Evolutionary conservation across 2,329 filamentous ascomycete genomes (phyloP).

Genomic region (Stenocarpella maydis): DNA sequence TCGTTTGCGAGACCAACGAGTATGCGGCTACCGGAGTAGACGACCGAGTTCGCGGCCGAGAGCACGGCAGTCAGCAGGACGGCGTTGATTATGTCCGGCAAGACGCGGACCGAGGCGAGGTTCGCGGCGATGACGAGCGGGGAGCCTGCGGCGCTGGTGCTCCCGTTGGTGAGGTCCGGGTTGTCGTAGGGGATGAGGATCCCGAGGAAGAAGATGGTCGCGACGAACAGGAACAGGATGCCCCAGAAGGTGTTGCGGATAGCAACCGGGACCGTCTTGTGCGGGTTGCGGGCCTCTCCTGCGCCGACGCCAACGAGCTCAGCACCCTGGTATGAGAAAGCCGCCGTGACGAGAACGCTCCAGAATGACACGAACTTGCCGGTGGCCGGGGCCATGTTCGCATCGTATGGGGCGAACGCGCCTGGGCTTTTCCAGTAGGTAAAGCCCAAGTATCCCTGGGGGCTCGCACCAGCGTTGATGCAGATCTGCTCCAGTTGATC

Average conservation of each 20-base stretch:
- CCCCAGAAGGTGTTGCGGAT: slow-evolving; percentile 80
- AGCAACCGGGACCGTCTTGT: slow-evolving; percentile 74
- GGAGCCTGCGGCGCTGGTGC: slow-evolving; percentile 68
- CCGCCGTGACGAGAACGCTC: slow-evolving; percentile 72
- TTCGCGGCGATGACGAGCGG: slow-evolving; percentile 69
- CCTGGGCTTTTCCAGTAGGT: slow-evolving; percentile 74
- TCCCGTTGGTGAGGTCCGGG: slow-evolving; percentile 57
- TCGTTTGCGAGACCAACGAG: slow-evolving; percentile 72
- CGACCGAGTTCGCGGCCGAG: slow-evolving; percentile 79
- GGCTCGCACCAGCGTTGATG: slow-evolving; percentile 74
- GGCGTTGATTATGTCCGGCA: slow-evolving; percentile 78
- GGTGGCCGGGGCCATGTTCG: slow-evolving; percentile 42
- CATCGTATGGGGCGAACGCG: slow-evolving; percentile 60
- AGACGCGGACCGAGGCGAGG: slow-evolving; percentile 68
- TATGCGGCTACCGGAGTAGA: slow-evolving; percentile 76
- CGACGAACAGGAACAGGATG: slow-evolving; percentile 74
- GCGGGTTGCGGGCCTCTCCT: slow-evolving; percentile 77
- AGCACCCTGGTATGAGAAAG: slow-evolving; percentile 76
- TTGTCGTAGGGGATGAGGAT: slow-evolving; percentile 73
- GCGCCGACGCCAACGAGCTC: slow-evolving; percentile 83
- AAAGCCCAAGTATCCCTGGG: slow-evolving; percentile 78
- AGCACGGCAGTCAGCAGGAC: slow-evolving; percentile 81
- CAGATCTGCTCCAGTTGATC: slow-evolving; percentile 58
- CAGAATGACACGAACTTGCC: slow-evolving; percentile 76
- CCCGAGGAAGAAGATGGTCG: slow-evolving; percentile 74